phyloP scores from a whole-genome alignment of 1,284 basidiomycete species.

The Ceratobasidium sp. region DNA sequence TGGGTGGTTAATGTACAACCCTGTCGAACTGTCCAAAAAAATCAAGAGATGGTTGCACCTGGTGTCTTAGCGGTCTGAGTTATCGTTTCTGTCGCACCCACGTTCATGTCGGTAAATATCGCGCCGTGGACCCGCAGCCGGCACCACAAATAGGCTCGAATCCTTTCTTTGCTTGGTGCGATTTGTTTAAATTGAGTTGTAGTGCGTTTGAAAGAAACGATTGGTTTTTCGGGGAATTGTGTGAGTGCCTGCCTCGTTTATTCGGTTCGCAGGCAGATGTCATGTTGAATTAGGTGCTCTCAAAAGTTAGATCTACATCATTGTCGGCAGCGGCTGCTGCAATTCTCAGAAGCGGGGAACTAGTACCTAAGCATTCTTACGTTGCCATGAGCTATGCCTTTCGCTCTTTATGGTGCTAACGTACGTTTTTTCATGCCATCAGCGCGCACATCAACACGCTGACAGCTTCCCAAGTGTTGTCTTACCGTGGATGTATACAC shows the following conservation, averaged over 20 bases:
- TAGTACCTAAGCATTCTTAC: slow-evolving; percentile 60
- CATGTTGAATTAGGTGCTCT: slow-evolving; percentile 53
- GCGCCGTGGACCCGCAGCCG: slow-evolving; percentile 77
- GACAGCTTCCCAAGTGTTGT: slow-evolving; percentile 58
- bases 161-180: no score
- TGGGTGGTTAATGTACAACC: slow-evolving; percentile 63
- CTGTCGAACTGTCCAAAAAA: slow-evolving; percentile 60
- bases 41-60: slow-evolving; percentile 60
- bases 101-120: slow-evolving; percentile 62
- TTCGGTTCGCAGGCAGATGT: neutral
- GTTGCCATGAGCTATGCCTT: slow-evolving; percentile 78
- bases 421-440: slow-evolving; percentile 53
- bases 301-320: slow-evolving; percentile 70
- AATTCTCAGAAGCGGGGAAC: slow-evolving; percentile 49
- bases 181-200: no score
- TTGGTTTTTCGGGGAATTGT: slow-evolving; percentile 70
- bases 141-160: slow-evolving; percentile 70
- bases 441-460: neutral
- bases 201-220: slow-evolving; percentile 78
- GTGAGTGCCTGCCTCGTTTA: neutral
- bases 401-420: slow-evolving; percentile 72
- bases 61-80: slow-evolving; percentile 66
- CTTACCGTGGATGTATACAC: slow-evolving; percentile 77
- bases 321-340: slow-evolving; percentile 68
- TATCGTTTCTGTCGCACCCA: slow-evolving; percentile 56